Evolutionary conservation across 148 eudicot species (phyloP), one percentile per base, ranked within the genome.

Genomic region (Hydrangea macrophylla): DNA sequence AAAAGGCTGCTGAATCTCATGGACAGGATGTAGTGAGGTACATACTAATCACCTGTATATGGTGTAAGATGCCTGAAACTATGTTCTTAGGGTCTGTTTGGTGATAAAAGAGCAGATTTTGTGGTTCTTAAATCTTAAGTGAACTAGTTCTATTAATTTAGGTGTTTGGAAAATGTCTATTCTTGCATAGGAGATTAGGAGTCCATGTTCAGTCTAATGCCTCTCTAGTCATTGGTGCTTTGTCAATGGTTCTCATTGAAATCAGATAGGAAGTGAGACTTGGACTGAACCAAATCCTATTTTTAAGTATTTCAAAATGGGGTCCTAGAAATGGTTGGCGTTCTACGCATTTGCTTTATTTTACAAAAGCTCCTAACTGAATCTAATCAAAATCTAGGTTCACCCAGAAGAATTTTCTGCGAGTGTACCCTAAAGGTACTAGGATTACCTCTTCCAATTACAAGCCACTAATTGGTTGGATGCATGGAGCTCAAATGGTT

Each of bases 401-500:
- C 67, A 92, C 97, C 13, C 95, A 85, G 82, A 81, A 77, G 74
- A 92, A 92, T 73, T 83, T 92, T 35, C 67, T 92, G 67, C 80
- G 97, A 76, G 85, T 92, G 51, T 92, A 86, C 55, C 97, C 97
- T 24, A 92, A 85, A 74, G 83, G 87, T 64, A 85, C 92, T 35
- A 79, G 97, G 65, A 71, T 92, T 68, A 79, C 79, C 73, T 92
- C 97, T 60, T 86, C 92, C 15, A 88, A 92, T 70, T 92, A 92
- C 75, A 86, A 89, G 64, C 97, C 97, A 15, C 68, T 83, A 40
- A 63, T 77, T 20, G 92, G 97, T 23, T 92, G 97, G 97, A 73
- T 83, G 82, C 92, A 89, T 75, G 97, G 97, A 74, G 97, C 97
- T 84, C 97, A 92, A 73, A 92, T 92, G 97, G 89, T 92, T 70